phyloP scores from a whole-genome alignment of 2,329 filamentous ascomycete genomes.

The Exophiala sp. region DNA sequence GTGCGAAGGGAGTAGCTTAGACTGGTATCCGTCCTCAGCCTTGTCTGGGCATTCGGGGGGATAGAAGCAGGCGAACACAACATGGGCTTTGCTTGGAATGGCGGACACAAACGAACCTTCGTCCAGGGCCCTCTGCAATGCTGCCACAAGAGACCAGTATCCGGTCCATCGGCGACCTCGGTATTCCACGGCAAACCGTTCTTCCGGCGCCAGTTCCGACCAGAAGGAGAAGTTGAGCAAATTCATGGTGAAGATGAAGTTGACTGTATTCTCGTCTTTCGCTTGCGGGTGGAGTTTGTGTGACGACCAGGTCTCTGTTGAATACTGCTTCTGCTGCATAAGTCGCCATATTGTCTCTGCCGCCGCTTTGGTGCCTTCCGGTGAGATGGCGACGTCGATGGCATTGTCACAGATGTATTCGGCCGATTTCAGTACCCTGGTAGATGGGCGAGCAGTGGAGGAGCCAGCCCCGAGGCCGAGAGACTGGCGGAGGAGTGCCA shows the following conservation, averaged over 20 bases:
- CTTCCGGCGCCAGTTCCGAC: conserved; percentile 64
- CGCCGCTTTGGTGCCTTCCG: conserved; percentile 72
- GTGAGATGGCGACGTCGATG: conserved; percentile 85
- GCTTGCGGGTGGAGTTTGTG: conserved; percentile 76
- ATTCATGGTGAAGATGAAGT: conserved; percentile 97
- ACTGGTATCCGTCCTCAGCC: too few species aligned
- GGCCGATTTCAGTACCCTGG: conserved; percentile 72
- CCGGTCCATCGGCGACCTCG: conserved; percentile 78
- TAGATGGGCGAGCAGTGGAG: conserved; percentile 59
- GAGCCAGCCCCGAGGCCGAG: conserved; percentile 57
- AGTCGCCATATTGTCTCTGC: conserved; percentile 70
- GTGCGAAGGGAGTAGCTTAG: neutral
- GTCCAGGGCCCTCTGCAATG: conserved; percentile 78
- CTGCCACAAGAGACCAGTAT: conserved; percentile 89
- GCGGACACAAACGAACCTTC: conserved; percentile 56
- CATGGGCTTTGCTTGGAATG: too few species aligned
- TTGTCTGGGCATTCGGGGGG: neutral
- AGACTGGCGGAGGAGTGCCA: conserved; percentile 77
- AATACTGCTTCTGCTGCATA: conserved; percentile 81
- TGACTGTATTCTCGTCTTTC: conserved; percentile 71
- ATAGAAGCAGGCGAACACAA: neutral
- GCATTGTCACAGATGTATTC: conserved; percentile 87
- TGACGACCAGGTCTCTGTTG: conserved; percentile 75
- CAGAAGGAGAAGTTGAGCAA: conserved; percentile 96
- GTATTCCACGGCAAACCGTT: conserved; percentile 79